Evolutionary conservation across 1,139 yeast species (phyloP).

Genomic region (Hyphopichia fennica): DNA sequence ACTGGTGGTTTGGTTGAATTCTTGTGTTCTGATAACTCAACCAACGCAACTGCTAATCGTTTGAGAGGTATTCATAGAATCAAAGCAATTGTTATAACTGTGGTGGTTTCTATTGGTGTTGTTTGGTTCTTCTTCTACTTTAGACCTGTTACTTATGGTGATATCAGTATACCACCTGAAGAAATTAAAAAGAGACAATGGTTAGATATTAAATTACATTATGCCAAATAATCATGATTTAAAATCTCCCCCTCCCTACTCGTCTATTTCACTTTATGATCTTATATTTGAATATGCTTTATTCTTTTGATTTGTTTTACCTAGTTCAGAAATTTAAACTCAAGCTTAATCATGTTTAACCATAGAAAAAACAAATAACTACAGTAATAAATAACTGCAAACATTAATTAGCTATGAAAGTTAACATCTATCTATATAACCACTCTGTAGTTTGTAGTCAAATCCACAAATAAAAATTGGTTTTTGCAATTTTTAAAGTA

Average conservation of each 20-base stretch:
- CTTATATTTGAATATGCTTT: no score
- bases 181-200: slow-evolving; percentile 77
- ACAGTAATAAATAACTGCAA: no score
- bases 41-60: slow-evolving; percentile 16
- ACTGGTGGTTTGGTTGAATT: slow-evolving; percentile 84
- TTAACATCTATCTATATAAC: no score
- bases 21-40: slow-evolving; percentile 62
- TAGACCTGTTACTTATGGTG: slow-evolving; percentile 87
- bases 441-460: no score
- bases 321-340: no score
- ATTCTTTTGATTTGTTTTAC: no score
- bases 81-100: slow-evolving; percentile 35
- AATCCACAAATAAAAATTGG: no score
- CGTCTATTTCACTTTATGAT: neutral
- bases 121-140: slow-evolving; percentile 69
- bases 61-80: slow-evolving; percentile 23
- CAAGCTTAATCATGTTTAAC: no score
- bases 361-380: no score
- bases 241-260: neutral
- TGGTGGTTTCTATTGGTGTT: slow-evolving; percentile 45
- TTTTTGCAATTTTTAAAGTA: no score
- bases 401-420: no score
- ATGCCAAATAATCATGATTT: slow-evolving; percentile 1
- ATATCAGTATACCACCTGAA: slow-evolving; percentile 57
- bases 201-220: slow-evolving; percentile 76